These are phyloP conservation scores for Curvularia verruculosa DNA, from an alignment of 2,329 filamentous ascomycete species.

Conservation along the genomic window DNA sequence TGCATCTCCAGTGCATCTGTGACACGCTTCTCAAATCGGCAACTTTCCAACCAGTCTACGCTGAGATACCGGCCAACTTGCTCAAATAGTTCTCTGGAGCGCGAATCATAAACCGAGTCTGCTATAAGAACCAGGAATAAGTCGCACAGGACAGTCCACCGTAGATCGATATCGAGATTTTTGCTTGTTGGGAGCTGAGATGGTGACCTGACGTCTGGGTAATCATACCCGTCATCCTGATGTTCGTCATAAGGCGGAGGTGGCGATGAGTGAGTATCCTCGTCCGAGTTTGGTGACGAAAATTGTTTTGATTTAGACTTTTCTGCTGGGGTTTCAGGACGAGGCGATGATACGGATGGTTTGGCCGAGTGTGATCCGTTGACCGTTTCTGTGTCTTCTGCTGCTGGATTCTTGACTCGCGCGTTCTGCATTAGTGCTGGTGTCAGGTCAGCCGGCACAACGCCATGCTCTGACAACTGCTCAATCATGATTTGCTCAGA, in stretches of 20 bases:
- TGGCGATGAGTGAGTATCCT: conserved; percentile 54
- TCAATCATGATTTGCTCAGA: conserved; percentile 98
- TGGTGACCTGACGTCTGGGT: conserved; percentile 80
- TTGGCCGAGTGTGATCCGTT: conserved; percentile 41
- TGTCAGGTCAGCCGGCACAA: conserved; percentile 81
- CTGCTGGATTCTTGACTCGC: conserved; percentile 90
- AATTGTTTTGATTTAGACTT: conserved; percentile 37
- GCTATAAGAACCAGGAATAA: conserved; percentile 94
- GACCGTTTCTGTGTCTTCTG: conserved; percentile 52
- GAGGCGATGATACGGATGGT: conserved; percentile 42
- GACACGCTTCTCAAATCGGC: conserved; percentile 94
- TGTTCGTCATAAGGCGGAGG: conserved; percentile 65
- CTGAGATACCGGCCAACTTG: conserved; percentile 79
- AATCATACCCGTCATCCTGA: conserved; percentile 72
- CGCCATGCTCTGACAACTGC: conserved; percentile 90
- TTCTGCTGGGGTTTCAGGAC: conserved; percentile 26
- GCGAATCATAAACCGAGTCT: conserved; percentile 90
- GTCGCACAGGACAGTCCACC: conserved; percentile 97
- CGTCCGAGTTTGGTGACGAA: conserved; percentile 42
- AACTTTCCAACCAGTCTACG: conserved; percentile 90
- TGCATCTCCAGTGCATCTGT: conserved; percentile 98
- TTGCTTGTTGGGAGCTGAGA: conserved; percentile 80
- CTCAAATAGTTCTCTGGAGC: conserved; percentile 84
- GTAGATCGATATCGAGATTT: conserved; percentile 91
- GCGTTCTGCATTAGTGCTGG: conserved; percentile 89